A percentile compares a stretch with the other conserved stretches of the same genome.
phyloP scores from a whole-genome alignment of 2,329 filamentous ascomycete species.

The Paecilomyces variotii region DNA sequence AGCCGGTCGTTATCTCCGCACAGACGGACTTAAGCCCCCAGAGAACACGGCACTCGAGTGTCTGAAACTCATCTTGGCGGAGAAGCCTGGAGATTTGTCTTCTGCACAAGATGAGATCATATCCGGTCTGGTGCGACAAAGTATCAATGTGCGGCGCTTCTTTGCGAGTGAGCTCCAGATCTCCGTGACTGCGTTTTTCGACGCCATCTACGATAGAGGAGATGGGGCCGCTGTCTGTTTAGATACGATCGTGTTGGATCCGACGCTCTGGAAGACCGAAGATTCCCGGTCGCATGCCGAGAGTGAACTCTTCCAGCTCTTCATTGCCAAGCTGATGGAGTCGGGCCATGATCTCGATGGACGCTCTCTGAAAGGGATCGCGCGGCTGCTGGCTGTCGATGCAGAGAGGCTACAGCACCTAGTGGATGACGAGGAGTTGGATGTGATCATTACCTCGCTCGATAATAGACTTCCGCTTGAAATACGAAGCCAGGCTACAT shows the following conservation, averaged over 20 bases:
- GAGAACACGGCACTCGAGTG: slow-evolving; percentile 35
- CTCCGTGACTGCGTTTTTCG: slow-evolving; percentile 41
- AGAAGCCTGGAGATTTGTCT: slow-evolving; percentile 28
- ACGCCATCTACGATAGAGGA: slow-evolving; percentile 41
- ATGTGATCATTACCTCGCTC: slow-evolving; percentile 77
- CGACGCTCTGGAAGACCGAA: slow-evolving; percentile 38
- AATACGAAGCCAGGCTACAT: slow-evolving; percentile 71
- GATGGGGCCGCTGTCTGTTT: slow-evolving; percentile 40
- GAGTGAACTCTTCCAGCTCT: slow-evolving; percentile 49
- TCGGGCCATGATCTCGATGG: slow-evolving; percentile 68
- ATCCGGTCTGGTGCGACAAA: slow-evolving; percentile 38
- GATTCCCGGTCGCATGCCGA: slow-evolving; percentile 36
- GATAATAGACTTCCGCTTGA: slow-evolving; percentile 70
- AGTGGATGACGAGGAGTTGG: slow-evolving; percentile 64
- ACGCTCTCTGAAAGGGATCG: slow-evolving; percentile 53
- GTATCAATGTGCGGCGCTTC: slow-evolving; percentile 32
- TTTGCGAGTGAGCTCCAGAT: slow-evolving; percentile 35
- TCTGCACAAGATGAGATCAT: slow-evolving; percentile 39
- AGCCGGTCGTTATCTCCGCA: slow-evolving; percentile 34
- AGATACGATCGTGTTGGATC: slow-evolving; percentile 39
- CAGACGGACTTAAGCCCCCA: slow-evolving; percentile 36
- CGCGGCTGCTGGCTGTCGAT: slow-evolving; percentile 50
- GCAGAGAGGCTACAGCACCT: slow-evolving; percentile 40
- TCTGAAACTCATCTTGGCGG: slow-evolving; percentile 34
- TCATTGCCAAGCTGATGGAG: slow-evolving; percentile 84